phyloP scores from a whole-genome alignment of 495 filamentous ascomycete species.

The Daldinia caldariorum region DNA sequence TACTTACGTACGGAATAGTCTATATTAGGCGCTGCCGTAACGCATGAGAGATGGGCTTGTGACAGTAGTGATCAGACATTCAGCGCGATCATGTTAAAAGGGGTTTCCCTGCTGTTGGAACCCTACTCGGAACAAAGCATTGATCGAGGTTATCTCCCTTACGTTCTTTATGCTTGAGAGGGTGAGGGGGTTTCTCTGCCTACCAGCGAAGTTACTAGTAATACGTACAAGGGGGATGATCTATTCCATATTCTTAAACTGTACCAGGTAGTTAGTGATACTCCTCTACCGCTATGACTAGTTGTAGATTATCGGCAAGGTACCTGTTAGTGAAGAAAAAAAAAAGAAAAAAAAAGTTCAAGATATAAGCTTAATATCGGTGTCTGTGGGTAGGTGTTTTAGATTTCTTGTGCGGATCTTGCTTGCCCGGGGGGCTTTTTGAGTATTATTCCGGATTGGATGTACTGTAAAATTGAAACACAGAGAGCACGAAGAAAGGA shows the following conservation, averaged over 20 bases:
- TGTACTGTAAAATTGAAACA: background rate
- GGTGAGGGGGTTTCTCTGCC: conserved; percentile 27
- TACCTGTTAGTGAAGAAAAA: too few species aligned
- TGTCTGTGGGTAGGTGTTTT: background rate
- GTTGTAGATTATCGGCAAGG: background rate
- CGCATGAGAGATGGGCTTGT: conserved; percentile 18
- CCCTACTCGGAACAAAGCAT: conserved; percentile 24
- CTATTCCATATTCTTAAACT: background rate
- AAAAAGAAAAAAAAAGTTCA: too few species aligned
- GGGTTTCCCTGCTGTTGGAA: conserved; percentile 26
- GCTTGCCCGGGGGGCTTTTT: background rate
- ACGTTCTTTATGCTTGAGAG: conserved; percentile 25
- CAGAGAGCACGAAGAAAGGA: background rate
- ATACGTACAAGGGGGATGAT: conserved; percentile 10
- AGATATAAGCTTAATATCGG: background rate
- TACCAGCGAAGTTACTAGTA: conserved; percentile 12
- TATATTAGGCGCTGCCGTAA: conserved; percentile 20
- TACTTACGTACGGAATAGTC: conserved; percentile 43
- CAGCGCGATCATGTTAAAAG: conserved; percentile 15
- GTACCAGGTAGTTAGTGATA: background rate
- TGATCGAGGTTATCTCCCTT: conserved; percentile 29
- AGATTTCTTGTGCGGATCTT: background rate
- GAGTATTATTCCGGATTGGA: background rate
- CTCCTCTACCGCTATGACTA: background rate
- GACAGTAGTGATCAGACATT: conserved; percentile 25